Percentiles rank a stretch among this genome's conserved stretches.
Conservation (phyloP, 139 green algal species). For the Trebouxia sp. region DNA sequence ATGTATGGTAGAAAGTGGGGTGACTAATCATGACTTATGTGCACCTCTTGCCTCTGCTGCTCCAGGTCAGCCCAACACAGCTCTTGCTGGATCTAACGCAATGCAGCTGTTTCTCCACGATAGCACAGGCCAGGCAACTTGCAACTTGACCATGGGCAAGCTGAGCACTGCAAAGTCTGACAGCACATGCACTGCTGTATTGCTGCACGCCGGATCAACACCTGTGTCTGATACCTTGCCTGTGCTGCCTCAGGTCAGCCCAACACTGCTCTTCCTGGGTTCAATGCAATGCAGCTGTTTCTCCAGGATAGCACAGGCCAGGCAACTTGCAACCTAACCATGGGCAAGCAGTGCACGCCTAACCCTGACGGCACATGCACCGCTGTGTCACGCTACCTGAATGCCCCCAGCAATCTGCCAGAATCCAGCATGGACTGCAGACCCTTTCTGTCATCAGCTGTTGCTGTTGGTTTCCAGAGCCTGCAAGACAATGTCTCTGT, state of each 20-base stretch:
- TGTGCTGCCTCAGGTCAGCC: not conserved
- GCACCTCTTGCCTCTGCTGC: not conserved
- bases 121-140: not conserved
- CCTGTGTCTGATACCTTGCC: not conserved
- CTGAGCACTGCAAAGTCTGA: not conserved
- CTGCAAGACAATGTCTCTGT: not conserved
- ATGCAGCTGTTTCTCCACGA: not conserved
- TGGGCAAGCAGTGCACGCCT: not conserved
- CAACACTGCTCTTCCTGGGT: not conserved
- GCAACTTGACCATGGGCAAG: not conserved
- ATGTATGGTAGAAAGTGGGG: too few relatives aligned
- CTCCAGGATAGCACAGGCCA: not conserved
- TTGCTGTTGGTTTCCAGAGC: not conserved
- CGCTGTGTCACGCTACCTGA: not conserved
- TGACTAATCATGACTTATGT: too few relatives aligned
- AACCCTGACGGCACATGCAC: not conserved
- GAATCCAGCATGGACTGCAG: not conserved
- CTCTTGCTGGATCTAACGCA: not conserved
- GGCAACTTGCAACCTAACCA: not conserved
- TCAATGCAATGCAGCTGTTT: not conserved
- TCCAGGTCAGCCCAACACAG: not conserved
- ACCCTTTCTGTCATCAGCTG: not conserved
- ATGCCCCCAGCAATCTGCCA: not conserved
- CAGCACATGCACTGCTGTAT: not conserved
- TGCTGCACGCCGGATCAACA: not conserved